Conservation (phyloP, 768 basidiomycete species). For the Boletus subparvulus region DNA sequence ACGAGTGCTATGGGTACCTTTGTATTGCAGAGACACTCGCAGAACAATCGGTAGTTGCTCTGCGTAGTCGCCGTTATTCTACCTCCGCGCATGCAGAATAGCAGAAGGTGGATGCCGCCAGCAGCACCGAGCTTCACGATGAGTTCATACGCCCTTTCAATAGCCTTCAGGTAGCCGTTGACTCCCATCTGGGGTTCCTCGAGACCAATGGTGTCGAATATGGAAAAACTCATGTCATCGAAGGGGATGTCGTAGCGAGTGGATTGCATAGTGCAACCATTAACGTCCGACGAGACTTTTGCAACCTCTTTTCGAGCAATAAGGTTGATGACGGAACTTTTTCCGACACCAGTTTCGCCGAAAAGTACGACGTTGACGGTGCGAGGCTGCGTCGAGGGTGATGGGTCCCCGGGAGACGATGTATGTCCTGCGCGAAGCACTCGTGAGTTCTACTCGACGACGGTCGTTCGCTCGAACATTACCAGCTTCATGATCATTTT, state of each 20-base stretch:
- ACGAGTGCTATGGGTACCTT: constrained; percentile 40
- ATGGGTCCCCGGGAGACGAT: background rate
- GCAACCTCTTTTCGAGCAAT: constrained; percentile 26
- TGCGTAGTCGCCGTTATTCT: constrained; percentile 36
- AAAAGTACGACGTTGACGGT: constrained; percentile 40
- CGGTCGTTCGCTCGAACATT: constrained; percentile 1
- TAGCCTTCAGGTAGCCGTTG: constrained; percentile 26
- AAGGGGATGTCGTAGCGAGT: constrained; percentile 29
- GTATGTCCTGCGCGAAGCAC: background rate
- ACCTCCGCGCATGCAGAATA: constrained; percentile 42
- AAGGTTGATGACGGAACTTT: constrained; percentile 33
- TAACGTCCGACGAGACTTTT: constrained; percentile 27
- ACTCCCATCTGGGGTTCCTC: constrained; percentile 32
- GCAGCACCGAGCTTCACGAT: constrained; percentile 27
- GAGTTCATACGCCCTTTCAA: constrained; percentile 34
- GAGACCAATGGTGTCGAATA: constrained; percentile 39
- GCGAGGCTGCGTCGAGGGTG: background rate
- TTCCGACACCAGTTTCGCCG: constrained; percentile 40
- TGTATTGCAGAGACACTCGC: constrained; percentile 38
- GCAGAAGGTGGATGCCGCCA: constrained; percentile 42
- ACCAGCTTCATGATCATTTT: background rate
- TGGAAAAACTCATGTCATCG: constrained; percentile 13
- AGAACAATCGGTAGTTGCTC: constrained; percentile 41
- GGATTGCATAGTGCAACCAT: constrained; percentile 38
- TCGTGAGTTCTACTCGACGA: constrained; percentile 7